These are phyloP conservation scores for Trifolium fragiferum DNA, from an alignment of 306 rosid genomes.

Conservation along the genomic window DNA sequence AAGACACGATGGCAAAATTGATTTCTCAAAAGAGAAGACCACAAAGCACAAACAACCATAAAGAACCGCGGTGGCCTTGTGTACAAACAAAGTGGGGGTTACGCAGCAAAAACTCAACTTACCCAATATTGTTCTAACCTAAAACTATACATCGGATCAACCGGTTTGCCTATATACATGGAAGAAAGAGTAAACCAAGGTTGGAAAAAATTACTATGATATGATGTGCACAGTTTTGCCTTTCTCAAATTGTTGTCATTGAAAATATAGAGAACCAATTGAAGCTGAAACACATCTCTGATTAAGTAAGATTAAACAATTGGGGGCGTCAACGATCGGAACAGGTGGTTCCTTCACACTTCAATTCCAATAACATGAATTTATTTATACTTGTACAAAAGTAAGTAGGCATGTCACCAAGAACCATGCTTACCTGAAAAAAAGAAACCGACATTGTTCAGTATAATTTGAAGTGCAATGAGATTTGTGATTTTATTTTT, in stretches of 20 bases:
- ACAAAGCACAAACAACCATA: slow-evolving; percentile 26
- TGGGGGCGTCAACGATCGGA: slow-evolving; percentile 25
- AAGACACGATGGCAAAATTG: slow-evolving; percentile 48
- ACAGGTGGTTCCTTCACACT: slow-evolving; percentile 32
- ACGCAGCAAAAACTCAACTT: slow-evolving; percentile 41
- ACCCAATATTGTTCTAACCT: slow-evolving; percentile 39
- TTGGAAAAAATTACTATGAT: slow-evolving; percentile 1
- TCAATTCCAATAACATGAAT: slow-evolving; percentile 8
- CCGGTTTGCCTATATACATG: slow-evolving; percentile 30
- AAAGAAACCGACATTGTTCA: slow-evolving; percentile 13
- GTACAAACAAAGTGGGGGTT: slow-evolving; percentile 34
- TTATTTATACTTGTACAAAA: slow-evolving; percentile 11
- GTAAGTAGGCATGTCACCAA: slow-evolving; percentile 21
- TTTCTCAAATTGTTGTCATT: slow-evolving; percentile 31
- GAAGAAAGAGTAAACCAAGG: not conserved
- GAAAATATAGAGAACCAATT: slow-evolving; percentile 16
- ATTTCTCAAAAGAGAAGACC: slow-evolving; percentile 48
- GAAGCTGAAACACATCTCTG: slow-evolving; percentile 29
- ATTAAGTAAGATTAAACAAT: slow-evolving; percentile 23
- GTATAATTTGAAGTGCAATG: not conserved
- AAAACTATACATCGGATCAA: slow-evolving; percentile 47
- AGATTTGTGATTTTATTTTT: no score
- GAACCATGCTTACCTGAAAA: slow-evolving; percentile 49
- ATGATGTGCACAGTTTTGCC: slow-evolving; percentile 22
- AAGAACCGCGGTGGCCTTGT: slow-evolving; percentile 35